Conservation (phyloP, 176 grass and related monocot genomes). For the Rhynchospora breviuscula region DNA sequence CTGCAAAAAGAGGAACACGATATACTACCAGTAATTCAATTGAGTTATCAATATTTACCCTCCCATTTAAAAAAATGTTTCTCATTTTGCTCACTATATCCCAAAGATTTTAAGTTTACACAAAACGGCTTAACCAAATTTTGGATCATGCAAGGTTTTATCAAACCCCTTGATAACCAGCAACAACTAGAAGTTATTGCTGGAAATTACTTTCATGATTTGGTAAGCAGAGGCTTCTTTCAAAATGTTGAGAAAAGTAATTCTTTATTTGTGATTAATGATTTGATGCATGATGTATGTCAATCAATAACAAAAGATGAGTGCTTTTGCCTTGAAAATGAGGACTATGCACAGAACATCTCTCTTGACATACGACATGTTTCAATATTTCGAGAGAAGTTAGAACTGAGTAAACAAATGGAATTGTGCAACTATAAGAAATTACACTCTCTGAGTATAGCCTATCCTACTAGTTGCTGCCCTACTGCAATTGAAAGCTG, state of each 20-base stretch:
- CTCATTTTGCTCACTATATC: slow-evolving; percentile 37
- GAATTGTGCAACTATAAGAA: slow-evolving; percentile 7
- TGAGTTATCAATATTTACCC: slow-evolving; percentile 50
- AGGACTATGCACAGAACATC: background rate
- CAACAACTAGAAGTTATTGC: background rate
- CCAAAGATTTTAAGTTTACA: slow-evolving; percentile 1
- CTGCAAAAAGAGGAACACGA: background rate
- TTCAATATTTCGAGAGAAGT: background rate
- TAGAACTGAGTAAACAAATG: background rate
- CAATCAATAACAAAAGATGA: slow-evolving; percentile 25
- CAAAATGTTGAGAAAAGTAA: too few relatives aligned
- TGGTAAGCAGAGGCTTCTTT: background rate
- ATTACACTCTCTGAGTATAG: background rate
- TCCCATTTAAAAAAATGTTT: slow-evolving; percentile 33
- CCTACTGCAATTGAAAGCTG: background rate
- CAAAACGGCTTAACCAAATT: background rate
- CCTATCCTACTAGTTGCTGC: background rate
- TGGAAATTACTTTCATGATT: background rate
- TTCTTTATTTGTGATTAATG: slow-evolving; percentile 27
- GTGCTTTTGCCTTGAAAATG: background rate
- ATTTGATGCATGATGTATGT: slow-evolving; percentile 37
- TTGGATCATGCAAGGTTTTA: background rate
- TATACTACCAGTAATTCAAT: slow-evolving; percentile 29
- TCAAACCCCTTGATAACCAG: background rate
- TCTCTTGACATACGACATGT: background rate